Evolutionary conservation across 176 grass and related monocot species (phyloP).

Genomic region (Saccharum spontaneum): DNA sequence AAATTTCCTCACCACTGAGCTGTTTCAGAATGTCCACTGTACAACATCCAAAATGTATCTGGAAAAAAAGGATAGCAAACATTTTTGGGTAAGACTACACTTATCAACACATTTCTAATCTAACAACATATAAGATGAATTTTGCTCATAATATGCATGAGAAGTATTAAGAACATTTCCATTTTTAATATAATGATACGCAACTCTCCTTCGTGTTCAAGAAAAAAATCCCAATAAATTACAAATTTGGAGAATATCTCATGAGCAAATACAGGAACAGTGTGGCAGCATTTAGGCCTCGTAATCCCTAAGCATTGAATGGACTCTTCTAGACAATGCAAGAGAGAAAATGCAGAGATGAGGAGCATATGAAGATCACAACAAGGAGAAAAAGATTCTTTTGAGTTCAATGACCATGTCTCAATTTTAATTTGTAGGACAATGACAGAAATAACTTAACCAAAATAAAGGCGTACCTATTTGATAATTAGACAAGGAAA

Average conservation of each 20-base stretch:
- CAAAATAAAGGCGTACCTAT: neutral
- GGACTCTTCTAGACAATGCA: conserved; percentile 1
- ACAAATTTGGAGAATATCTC: neutral
- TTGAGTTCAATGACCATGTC: neutral
- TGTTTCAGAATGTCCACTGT: conserved; percentile 93
- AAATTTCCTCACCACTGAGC: conserved; percentile 91
- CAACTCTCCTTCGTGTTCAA: neutral
- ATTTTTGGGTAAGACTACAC: neutral
- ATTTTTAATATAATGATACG: neutral
- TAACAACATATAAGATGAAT: neutral
- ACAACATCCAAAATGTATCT: conserved; percentile 88
- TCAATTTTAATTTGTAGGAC: neutral
- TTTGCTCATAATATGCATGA: neutral
- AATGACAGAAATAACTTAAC: conserved; percentile 4
- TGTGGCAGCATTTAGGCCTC: neutral
- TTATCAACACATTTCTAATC: neutral
- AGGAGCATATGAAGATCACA: neutral
- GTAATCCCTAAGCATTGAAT: conserved; percentile 3
- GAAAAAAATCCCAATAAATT: neutral
- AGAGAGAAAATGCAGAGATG: conserved; percentile 13
- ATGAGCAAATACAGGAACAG: neutral
- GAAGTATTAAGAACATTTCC: neutral
- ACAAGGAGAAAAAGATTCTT: neutral
- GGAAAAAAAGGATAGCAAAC: conserved; percentile 27
- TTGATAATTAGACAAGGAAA: conserved; percentile 1